Conservation (phyloP, 1,284 basidiomycete species). For the Microbotryum silenes-acaulis region DNA sequence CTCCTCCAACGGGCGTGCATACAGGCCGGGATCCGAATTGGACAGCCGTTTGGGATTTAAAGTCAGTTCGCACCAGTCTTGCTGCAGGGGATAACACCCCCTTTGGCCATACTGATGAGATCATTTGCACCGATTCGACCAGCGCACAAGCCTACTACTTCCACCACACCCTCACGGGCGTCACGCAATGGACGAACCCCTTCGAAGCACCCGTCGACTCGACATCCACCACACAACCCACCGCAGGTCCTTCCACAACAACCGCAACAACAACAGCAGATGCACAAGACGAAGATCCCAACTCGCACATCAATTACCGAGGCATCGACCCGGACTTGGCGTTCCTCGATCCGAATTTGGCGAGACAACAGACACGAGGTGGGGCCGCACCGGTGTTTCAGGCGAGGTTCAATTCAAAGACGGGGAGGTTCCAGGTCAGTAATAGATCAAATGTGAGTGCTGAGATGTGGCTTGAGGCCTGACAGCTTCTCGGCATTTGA, state of each 20-base stretch:
- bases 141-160: constrained; percentile 36
- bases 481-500: background rate
- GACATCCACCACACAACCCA: background rate
- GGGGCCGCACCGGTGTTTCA: constrained; percentile 8
- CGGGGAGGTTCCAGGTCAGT: constrained; percentile 30
- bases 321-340: constrained; percentile 36
- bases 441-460: no score
- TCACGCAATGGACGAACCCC: constrained; percentile 32
- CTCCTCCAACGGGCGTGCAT: constrained; percentile 8
- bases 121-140: background rate
- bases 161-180: constrained; percentile 27
- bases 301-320: background rate
- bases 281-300: background rate
- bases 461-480: no score
- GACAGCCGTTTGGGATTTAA: constrained; percentile 33
- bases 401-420: constrained; percentile 34
- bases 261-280: background rate
- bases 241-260: background rate
- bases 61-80: constrained; percentile 16
- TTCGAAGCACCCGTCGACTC: constrained; percentile 7
- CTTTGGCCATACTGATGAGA: background rate
- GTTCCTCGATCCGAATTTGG: constrained; percentile 32
- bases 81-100: no score
- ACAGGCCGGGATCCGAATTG: constrained; percentile 24
- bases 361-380: background rate